These are phyloP conservation scores for Saposhnikovia divaricata DNA, from an alignment of 129 eudicot genomes.

Conservation along the genomic window DNA sequence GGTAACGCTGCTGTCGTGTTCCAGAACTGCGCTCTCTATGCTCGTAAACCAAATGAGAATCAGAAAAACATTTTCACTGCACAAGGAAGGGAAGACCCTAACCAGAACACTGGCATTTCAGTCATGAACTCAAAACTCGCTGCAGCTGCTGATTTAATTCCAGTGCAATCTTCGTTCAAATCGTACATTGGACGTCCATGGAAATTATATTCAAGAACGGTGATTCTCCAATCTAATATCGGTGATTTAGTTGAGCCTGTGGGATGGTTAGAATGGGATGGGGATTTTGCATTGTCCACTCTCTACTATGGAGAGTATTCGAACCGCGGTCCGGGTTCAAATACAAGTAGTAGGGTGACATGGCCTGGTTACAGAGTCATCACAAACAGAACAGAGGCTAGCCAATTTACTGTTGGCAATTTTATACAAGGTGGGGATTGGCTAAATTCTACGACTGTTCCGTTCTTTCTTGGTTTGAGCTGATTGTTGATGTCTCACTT, in stretches of 20 bases:
- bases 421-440: slow-evolving; percentile 16
- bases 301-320: slow-evolving; percentile 29
- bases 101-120: slow-evolving; percentile 37
- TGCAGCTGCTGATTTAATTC: slow-evolving; percentile 20
- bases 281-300: slow-evolving; percentile 21
- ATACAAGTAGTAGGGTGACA: slow-evolving; percentile 19
- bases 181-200: slow-evolving; percentile 41
- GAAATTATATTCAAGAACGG: slow-evolving; percentile 27
- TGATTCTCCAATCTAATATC: slow-evolving; percentile 13
- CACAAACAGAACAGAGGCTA: slow-evolving; percentile 17
- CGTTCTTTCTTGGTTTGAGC: slow-evolving; percentile 9
- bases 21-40: slow-evolving; percentile 28
- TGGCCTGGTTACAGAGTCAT: slow-evolving; percentile 34
- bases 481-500: background rate
- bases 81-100: slow-evolving; percentile 32
- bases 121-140: slow-evolving; percentile 21
- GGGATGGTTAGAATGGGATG: slow-evolving; percentile 37
- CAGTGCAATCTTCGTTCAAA: background rate
- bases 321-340: slow-evolving; percentile 32
- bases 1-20: slow-evolving; percentile 35
- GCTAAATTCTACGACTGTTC: slow-evolving; percentile 6
- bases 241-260: slow-evolving; percentile 22
- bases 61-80: slow-evolving; percentile 34
- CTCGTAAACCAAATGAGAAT: slow-evolving; percentile 19
- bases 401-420: slow-evolving; percentile 17